A percentile compares a stretch with the other conserved stretches of the same genome.
These are phyloP conservation scores for Aspergillus eucalypticola DNA, from an alignment of 2,329 filamentous ascomycete genomes.

Conservation along the genomic window DNA sequence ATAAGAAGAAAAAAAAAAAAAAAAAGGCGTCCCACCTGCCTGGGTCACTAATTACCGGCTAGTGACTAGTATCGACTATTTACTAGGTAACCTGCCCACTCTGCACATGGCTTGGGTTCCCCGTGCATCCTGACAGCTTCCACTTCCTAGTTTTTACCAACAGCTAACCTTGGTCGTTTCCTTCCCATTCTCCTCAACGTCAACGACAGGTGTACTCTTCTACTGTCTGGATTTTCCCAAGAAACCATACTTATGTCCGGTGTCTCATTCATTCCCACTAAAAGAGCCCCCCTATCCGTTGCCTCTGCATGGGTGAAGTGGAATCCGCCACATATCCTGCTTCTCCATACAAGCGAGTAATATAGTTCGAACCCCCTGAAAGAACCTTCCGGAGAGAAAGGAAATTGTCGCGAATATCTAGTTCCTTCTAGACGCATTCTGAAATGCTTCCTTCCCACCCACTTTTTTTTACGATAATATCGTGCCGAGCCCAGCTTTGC, in stretches of 20 bases:
- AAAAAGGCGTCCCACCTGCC: slow-evolving; percentile 7
- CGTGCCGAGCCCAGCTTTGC: too few relatives aligned
- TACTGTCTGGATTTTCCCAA: too few relatives aligned
- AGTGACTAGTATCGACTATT: background rate
- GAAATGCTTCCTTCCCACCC: background rate
- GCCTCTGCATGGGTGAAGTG: background rate
- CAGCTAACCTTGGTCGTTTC: background rate
- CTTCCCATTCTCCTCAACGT: background rate
- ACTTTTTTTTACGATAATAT: too few relatives aligned
- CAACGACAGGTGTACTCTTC: background rate
- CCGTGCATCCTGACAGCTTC: slow-evolving; percentile 5
- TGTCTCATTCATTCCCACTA: background rate
- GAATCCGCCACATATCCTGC: background rate
- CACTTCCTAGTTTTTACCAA: background rate
- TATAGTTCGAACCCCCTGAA: slow-evolving; percentile 1
- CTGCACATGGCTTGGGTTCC: slow-evolving; percentile 2
- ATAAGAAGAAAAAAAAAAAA: background rate
- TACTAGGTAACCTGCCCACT: background rate
- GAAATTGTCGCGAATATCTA: background rate
- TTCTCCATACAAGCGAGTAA: background rate
- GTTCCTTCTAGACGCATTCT: background rate
- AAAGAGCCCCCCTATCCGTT: background rate
- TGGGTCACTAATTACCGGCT: slow-evolving; percentile 4
- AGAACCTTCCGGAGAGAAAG: background rate
- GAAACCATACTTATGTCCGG: background rate